Base-by-base conservation (phyloP, 1,284 basidiomycete genomes). In the Tylopilus sp. region DNA sequence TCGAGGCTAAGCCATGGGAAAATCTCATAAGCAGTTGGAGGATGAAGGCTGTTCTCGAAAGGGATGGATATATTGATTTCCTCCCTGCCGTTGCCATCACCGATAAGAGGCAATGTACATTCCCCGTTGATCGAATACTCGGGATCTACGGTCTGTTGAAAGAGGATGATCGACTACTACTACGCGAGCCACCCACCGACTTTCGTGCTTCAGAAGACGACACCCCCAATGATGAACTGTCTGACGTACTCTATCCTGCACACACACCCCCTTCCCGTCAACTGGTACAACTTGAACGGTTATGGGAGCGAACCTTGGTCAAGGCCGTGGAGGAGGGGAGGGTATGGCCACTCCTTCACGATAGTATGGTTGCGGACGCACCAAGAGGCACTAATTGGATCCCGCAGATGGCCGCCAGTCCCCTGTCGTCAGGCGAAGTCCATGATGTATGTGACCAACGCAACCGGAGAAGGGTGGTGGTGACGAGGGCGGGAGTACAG, bases 271-370 rank as follows among this genome's bases (percentile, higher is more conserved):
- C 29, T 6, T 29, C 6, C 29, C 29, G 6, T 6, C 33, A 22
- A 9, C 54, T 29, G 6, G 36, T 18, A 38, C 32, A 9, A 39
- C 54, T 56, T n/a, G 36, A 56, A 24, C 15, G 8, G 36, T 9
- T 56, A 22, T 56, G 54, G 54, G 22, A 33, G 16, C 54, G 33
- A n/a, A 56, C 36, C 32, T 16, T 56, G 54, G 29, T 33, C 32
- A 56, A 39, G 24, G 16, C 41, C 33, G 4, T 61, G 22, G 44
- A 13, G 18, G 29, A 32, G 26, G 53, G 60, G n/a, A 32, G 53
- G 44, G 53, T 61, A 19, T 61, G 60, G 60, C 60, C 60, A 19
- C 38, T 61, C 26, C 36, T 61, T 10, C 22, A 26, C n/a, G 36
- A 61, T n/a, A 22, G 22, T 6, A 58, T 58, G 57, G 36, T 36